Evolutionary conservation across 2,329 filamentous ascomycete species (phyloP), one percentile per base, ranked within the genome.

Genomic region (Fusarium hostae): DNA sequence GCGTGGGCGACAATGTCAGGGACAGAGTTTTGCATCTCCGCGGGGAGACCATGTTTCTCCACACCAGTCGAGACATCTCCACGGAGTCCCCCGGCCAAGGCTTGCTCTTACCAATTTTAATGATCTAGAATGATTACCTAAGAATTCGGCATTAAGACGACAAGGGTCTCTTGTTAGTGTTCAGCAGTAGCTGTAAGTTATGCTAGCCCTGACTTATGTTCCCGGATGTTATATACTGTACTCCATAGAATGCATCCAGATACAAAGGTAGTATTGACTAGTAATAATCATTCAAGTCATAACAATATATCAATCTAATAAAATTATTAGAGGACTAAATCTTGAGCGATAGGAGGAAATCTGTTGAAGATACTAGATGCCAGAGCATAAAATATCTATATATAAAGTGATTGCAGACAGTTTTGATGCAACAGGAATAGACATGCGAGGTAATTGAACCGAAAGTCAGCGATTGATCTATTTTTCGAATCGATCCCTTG

Each of bases 21-120:
- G 30, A 50, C 62, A 63, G 9, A 24, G 8, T 57, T 57, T n/a
- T 47, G 40, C 26, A 57, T 63, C 41, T 65, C 62, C 62, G 43
- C 26, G 59, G 62, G 13, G 18, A 18, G 30, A 20, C 44, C 15
- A 34, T 15, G 7, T 18, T 34, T 66, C 56, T 62, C 66, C 66
- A 60, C 68, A 56, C 6, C 15, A 20, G 18, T 50, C 34, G 7
- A 54, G 34, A 6, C 13, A 59, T 70, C 61, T 70, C 68, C 68
- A 41, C 56, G 68, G 54, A 57, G 22, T 3, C 16, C 22, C 34
- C 15, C 6, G 10, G n/a, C 43, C 24, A 66, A 50, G 20, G 20
- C 2, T 12, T 4, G 2, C 15, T 18, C 10, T 32, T 18, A 16
- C 20, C 12, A 3, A 39, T 26, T 12, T 3, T 0, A 1, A 1